Percentiles rank a stretch among this genome's conserved stretches.
These are phyloP conservation scores for Ophiostoma piceae DNA, from an alignment of 2,329 filamentous ascomycete species.

Conservation along the genomic window DNA sequence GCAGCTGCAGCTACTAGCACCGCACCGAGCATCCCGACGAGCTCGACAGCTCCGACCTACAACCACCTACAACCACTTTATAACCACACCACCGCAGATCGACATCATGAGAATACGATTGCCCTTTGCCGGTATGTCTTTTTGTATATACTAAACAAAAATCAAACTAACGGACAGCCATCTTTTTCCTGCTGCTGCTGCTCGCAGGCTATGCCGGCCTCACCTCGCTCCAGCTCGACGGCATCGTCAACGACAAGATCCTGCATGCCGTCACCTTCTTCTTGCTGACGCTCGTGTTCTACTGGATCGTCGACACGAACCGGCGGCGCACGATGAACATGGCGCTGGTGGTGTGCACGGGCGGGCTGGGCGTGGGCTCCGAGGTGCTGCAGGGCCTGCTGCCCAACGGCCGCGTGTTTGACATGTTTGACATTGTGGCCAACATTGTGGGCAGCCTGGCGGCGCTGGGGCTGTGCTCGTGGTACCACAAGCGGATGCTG, in stretches of 20 bases:
- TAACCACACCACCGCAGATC: background rate
- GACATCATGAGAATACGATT: conserved; percentile 72
- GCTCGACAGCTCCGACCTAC: background rate
- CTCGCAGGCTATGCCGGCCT: conserved; percentile 76
- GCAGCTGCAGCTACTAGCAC: background rate
- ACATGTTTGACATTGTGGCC: conserved; percentile 79
- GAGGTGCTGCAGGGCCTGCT: conserved; percentile 72
- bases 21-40: background rate
- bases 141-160: background rate
- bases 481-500: conserved; percentile 95
- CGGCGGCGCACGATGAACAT: conserved; percentile 80
- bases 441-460: conserved; percentile 75
- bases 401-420: conserved; percentile 65
- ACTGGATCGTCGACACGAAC: conserved; percentile 93
- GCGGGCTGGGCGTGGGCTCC: conserved; percentile 64
- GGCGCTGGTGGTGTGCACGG: conserved; percentile 74
- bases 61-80: conserved; percentile 26
- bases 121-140: conserved; percentile 68
- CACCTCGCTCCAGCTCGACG: conserved; percentile 53
- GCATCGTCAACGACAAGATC: conserved; percentile 77
- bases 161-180: conserved; percentile 44
- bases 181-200: conserved; percentile 65
- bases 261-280: conserved; percentile 88
- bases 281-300: conserved; percentile 78
- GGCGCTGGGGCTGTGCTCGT: conserved; percentile 69